A percentile compares a stretch with the other conserved stretches of the same genome.
Evolutionary conservation across 192 early-diverging fungal species (phyloP).

Genomic region (Linderina pennispora): DNA sequence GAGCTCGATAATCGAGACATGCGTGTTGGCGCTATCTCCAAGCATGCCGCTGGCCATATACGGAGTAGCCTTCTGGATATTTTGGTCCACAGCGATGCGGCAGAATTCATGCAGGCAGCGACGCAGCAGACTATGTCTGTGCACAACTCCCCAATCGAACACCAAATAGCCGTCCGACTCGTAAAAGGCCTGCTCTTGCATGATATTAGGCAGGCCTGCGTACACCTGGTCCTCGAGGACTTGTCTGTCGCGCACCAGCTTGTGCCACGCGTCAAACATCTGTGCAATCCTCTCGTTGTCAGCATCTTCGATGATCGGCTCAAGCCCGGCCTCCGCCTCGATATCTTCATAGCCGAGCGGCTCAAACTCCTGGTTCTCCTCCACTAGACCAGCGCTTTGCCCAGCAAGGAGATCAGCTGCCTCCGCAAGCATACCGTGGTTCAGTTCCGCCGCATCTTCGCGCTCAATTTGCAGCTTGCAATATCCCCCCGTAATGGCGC

Average conservation of each 20-base stretch:
- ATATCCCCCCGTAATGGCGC: too few relatives aligned
- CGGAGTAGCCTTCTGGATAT: background rate
- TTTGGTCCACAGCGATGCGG: background rate
- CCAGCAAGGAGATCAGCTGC: background rate
- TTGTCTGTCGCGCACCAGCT: slow-evolving; percentile 4
- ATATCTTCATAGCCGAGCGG: background rate
- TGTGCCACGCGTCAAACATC: slow-evolving; percentile 20
- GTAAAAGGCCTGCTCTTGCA: slow-evolving; percentile 1
- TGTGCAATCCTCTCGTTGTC: background rate
- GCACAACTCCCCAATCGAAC: slow-evolving; percentile 19
- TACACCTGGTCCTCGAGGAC: background rate
- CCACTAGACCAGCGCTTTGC: too few relatives aligned
- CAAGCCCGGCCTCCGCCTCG: slow-evolving; percentile 1
- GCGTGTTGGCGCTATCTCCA: background rate
- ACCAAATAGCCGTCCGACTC: background rate
- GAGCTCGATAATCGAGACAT: background rate
- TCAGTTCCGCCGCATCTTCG: background rate
- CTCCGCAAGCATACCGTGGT: background rate
- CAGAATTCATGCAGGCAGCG: background rate
- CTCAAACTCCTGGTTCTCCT: background rate
- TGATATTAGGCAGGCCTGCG: background rate
- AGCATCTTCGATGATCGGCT: background rate
- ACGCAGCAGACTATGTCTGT: slow-evolving; percentile 5
- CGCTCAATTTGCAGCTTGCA: slow-evolving; percentile 3
- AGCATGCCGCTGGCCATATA: background rate